These are phyloP conservation scores for Rhododendron griersonianum DNA, from an alignment of 148 eudicot species.

Conservation along the genomic window DNA sequence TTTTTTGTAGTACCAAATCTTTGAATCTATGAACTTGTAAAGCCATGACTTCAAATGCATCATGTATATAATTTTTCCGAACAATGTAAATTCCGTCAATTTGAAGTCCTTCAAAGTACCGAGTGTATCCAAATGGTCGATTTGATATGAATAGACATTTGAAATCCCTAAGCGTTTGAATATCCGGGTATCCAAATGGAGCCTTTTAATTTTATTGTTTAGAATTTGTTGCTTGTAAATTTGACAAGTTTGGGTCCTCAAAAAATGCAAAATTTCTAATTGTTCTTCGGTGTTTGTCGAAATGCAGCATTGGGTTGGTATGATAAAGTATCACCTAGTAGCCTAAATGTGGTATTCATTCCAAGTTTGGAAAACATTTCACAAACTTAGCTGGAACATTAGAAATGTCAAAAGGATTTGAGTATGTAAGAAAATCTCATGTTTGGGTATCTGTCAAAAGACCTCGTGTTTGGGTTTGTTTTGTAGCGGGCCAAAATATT, in stretches of 20 bases:
- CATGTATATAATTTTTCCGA: not conserved
- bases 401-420: not conserved
- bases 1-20: not conserved
- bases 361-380: not conserved
- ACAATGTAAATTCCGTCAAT: not conserved
- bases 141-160: not conserved
- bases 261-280: not conserved
- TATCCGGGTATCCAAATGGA: not conserved
- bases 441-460: not conserved
- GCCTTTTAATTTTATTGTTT: not conserved
- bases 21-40: not conserved
- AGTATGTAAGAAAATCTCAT: not conserved
- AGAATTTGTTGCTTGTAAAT: not conserved
- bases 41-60: not conserved
- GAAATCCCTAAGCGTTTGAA: not conserved
- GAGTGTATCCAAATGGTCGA: not conserved
- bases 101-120: not conserved
- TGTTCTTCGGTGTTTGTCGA: not conserved
- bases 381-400: not conserved
- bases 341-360: not conserved
- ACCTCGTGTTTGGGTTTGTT: not conserved
- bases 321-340: not conserved
- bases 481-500: no score
- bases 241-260: not conserved
- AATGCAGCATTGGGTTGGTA: not conserved